A percentile compares a stretch with the other conserved stretches of the same genome.
Conservation (phyloP, 31 red algal genomes). For the Asparagopsis taxiformis region DNA sequence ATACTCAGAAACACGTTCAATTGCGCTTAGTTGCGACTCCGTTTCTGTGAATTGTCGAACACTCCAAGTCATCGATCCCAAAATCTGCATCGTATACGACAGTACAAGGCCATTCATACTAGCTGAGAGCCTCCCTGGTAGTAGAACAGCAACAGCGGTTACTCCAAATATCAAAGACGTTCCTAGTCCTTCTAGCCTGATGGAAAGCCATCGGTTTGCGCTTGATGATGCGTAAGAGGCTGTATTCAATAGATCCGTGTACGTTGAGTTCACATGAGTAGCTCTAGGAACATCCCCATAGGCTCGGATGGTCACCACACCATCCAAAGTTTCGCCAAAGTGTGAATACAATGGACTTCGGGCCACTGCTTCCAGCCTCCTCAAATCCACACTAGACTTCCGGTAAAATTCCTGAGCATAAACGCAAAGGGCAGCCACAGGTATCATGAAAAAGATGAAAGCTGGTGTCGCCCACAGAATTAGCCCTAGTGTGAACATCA, state of each 20-base stretch:
- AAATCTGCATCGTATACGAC: slow-evolving; percentile 80
- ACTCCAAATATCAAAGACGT: slow-evolving; percentile 77
- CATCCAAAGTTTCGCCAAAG: slow-evolving; percentile 89
- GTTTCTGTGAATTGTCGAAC: slow-evolving; percentile 87
- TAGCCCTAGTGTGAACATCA: slow-evolving; percentile 58
- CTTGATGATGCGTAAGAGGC: slow-evolving; percentile 48
- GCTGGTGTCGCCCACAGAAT: slow-evolving; percentile 58
- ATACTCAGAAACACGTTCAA: slow-evolving; percentile 86
- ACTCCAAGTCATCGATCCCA: slow-evolving; percentile 74
- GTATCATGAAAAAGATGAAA: slow-evolving; percentile 69
- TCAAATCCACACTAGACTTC: slow-evolving; percentile 76
- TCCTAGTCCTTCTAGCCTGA: slow-evolving; percentile 74
- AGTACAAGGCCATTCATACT: slow-evolving; percentile 80
- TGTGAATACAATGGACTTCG: slow-evolving; percentile 90
- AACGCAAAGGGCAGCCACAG: slow-evolving; percentile 43
- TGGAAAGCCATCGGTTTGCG: slow-evolving; percentile 81
- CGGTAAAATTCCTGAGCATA: slow-evolving; percentile 85
- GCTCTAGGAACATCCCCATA: slow-evolving; percentile 61
- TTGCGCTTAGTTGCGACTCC: slow-evolving; percentile 82
- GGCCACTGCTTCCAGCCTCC: slow-evolving; percentile 78
- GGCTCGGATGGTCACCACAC: slow-evolving; percentile 88
- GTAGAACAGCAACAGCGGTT: slow-evolving; percentile 65
- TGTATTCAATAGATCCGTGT: slow-evolving; percentile 52
- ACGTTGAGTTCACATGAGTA: slow-evolving; percentile 35
- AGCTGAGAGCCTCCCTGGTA: slow-evolving; percentile 44